A percentile compares a stretch with the other conserved stretches of the same genome.
Conservation (phyloP, 1,139 yeast genomes). For the Taiozyma onychis region DNA sequence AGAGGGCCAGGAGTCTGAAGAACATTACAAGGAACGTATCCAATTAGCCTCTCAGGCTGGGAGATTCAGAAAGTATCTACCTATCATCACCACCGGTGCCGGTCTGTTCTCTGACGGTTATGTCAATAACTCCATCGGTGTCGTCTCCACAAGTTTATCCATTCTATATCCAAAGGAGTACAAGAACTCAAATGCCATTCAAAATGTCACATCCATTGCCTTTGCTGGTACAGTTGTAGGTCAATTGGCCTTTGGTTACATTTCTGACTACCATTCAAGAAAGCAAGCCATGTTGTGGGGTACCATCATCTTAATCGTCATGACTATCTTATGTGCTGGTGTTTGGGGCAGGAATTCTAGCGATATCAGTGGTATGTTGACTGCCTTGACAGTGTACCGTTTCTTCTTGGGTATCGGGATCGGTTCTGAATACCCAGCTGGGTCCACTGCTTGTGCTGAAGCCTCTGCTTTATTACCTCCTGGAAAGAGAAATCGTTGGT, state of each 20-base stretch:
- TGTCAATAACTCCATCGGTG: conserved; percentile 75
- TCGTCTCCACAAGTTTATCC: conserved; percentile 65
- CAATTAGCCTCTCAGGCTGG: conserved; percentile 25
- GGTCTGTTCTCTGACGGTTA: conserved; percentile 91
- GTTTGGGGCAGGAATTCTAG: conserved; percentile 62
- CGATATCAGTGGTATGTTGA: conserved; percentile 58
- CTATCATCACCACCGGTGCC: conserved; percentile 84
- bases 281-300: conserved; percentile 77
- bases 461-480: conserved; percentile 74
- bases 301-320: conserved; percentile 63
- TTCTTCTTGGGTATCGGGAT: conserved; percentile 82
- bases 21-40: conserved; percentile 27
- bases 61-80: conserved; percentile 42
- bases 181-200: conserved; percentile 57
- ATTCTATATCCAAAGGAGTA: conserved; percentile 60
- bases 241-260: conserved; percentile 69
- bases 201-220: conserved; percentile 81
- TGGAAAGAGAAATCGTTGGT: conserved; percentile 84
- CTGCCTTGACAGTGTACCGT: conserved; percentile 79
- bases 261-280: conserved; percentile 75
- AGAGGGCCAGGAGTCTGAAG: conserved; percentile 13
- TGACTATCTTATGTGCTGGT: conserved; percentile 75
- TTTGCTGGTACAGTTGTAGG: conserved; percentile 93
- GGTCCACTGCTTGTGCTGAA: conserved; percentile 92
- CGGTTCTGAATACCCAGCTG: conserved; percentile 91